Evolutionary conservation across 2,329 filamentous ascomycete species (phyloP).

Genomic region (Talaromyces sp.): DNA sequence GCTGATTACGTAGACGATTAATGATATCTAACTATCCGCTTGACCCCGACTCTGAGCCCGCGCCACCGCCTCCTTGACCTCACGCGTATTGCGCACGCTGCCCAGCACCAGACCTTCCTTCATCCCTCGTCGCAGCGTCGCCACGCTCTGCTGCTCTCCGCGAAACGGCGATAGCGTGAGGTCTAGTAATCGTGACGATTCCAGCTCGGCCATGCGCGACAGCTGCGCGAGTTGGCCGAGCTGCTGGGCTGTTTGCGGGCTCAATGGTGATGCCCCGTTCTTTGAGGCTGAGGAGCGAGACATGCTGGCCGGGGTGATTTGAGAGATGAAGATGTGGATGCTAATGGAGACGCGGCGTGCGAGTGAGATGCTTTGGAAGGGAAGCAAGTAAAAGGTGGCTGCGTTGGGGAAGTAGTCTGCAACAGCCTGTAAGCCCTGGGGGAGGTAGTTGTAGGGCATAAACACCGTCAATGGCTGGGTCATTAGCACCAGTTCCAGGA

Average conservation of each 20-base stretch:
- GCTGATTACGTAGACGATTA: too few relatives aligned
- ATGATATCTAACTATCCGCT: not conserved
- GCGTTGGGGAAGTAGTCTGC: slow-evolving; percentile 15
- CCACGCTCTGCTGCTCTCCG: slow-evolving; percentile 61
- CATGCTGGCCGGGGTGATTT: slow-evolving; percentile 63
- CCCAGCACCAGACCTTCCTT: slow-evolving; percentile 87
- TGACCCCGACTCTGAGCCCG: slow-evolving; percentile 52
- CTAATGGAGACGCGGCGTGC: slow-evolving; percentile 72
- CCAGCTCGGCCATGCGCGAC: slow-evolving; percentile 58
- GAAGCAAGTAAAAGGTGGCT: slow-evolving; percentile 54
- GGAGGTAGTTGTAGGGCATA: slow-evolving; percentile 29
- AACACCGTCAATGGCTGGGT: slow-evolving; percentile 46
- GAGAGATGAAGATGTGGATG: slow-evolving; percentile 74
- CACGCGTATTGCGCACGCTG: slow-evolving; percentile 70
- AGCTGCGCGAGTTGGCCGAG: slow-evolving; percentile 62
- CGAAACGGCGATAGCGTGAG: slow-evolving; percentile 78
- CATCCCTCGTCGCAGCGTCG: slow-evolving; percentile 64
- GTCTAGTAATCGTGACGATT: slow-evolving; percentile 65
- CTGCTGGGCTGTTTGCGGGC: slow-evolving; percentile 54
- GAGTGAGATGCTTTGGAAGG: slow-evolving; percentile 76
- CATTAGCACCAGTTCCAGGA: slow-evolving; percentile 54
- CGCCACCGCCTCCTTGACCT: slow-evolving; percentile 75
- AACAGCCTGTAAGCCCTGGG: slow-evolving; percentile 25
- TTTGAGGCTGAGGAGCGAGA: slow-evolving; percentile 26
- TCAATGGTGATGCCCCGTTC: slow-evolving; percentile 25